phyloP scores from a whole-genome alignment of 1,284 basidiomycete species.

The Sphaerobolus stellatus region DNA sequence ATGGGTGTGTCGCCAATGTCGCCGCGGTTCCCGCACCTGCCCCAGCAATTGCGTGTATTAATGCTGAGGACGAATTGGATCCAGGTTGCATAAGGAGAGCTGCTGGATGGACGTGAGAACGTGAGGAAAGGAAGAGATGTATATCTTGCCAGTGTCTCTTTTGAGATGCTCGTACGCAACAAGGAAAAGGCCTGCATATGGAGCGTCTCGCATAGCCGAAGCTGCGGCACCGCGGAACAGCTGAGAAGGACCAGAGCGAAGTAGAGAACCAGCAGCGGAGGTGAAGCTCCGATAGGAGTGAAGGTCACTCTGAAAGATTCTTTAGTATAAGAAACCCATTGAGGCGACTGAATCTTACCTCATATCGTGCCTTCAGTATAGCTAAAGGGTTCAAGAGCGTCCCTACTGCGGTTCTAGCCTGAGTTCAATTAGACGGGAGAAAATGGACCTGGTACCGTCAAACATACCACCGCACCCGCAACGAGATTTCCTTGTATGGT shows the following conservation, averaged over 20 bases:
- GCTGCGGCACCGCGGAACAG: slow-evolving; percentile 88
- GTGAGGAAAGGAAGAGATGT: slow-evolving; percentile 2
- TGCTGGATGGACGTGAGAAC: slow-evolving; percentile 10
- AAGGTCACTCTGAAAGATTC: slow-evolving; percentile 63
- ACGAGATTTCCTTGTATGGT: slow-evolving; percentile 82
- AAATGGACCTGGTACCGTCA: not conserved
- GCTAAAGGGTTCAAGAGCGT: slow-evolving; percentile 92
- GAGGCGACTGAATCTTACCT: no score
- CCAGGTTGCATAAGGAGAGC: slow-evolving; percentile 36
- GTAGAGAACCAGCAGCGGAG: slow-evolving; percentile 61
- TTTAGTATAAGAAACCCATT: slow-evolving; percentile 3
- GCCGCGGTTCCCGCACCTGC: slow-evolving; percentile 78
- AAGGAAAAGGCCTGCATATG: slow-evolving; percentile 93
- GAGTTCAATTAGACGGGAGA: slow-evolving; percentile 18
- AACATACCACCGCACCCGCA: slow-evolving; percentile 62
- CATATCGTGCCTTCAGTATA: slow-evolving; percentile 92
- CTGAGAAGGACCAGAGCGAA: slow-evolving; percentile 74
- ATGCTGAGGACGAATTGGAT: slow-evolving; percentile 41
- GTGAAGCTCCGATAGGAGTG: slow-evolving; percentile 72
- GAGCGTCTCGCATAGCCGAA: slow-evolving; percentile 90
- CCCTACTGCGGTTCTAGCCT: slow-evolving; percentile 82
- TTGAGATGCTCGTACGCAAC: slow-evolving; percentile 89
- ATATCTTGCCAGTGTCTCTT: slow-evolving; percentile 55
- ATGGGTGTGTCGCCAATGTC: slow-evolving; percentile 83
- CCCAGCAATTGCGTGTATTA: slow-evolving; percentile 62